Percentiles rank a stretch among this genome's conserved stretches.
These are phyloP conservation scores for Metroxylon sagu DNA, from an alignment of 176 grass and related monocot genomes.

Conservation along the genomic window DNA sequence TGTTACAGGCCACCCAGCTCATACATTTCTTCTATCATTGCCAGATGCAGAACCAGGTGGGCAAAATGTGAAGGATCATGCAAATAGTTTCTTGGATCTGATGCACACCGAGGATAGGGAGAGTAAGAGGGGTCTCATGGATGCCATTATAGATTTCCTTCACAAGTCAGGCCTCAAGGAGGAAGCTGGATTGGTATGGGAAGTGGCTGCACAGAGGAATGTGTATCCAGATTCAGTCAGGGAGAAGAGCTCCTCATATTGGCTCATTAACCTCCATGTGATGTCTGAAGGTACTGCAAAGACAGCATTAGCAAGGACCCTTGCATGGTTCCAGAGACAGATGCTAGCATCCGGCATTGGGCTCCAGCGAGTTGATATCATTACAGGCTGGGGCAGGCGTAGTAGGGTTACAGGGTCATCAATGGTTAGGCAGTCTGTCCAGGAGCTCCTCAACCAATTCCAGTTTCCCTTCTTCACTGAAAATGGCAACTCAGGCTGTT, in stretches of 20 bases:
- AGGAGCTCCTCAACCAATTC: slow-evolving; percentile 71
- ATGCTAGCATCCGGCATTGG: slow-evolving; percentile 39
- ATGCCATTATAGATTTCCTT: slow-evolving; percentile 87
- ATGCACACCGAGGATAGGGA: slow-evolving; percentile 95
- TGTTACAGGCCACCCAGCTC: too few relatives aligned
- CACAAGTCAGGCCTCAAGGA: slow-evolving; percentile 86
- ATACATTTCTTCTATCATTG: slow-evolving; percentile 64
- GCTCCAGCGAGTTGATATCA: slow-evolving; percentile 70
- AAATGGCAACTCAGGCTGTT: slow-evolving; percentile 72
- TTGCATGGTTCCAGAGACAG: slow-evolving; percentile 85
- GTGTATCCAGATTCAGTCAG: slow-evolving; percentile 85
- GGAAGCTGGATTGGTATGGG: slow-evolving; percentile 91
- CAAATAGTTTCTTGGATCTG: slow-evolving; percentile 68
- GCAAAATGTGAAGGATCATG: slow-evolving; percentile 58
- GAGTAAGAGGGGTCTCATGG: slow-evolving; percentile 85
- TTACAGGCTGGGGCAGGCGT: slow-evolving; percentile 90
- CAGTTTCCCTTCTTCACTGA: slow-evolving; percentile 61
- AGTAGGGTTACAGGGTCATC: slow-evolving; percentile 86
- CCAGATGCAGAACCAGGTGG: slow-evolving; percentile 81
- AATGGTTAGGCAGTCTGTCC: slow-evolving; percentile 59
- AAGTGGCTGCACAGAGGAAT: slow-evolving; percentile 76
- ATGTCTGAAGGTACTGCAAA: slow-evolving; percentile 96
- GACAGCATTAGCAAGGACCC: slow-evolving; percentile 68
- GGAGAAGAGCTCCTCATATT: slow-evolving; percentile 68
- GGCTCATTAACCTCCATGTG: slow-evolving; percentile 89